phyloP scores from a whole-genome alignment of 305 asterid genomes.

The Petunia hybrid region DNA sequence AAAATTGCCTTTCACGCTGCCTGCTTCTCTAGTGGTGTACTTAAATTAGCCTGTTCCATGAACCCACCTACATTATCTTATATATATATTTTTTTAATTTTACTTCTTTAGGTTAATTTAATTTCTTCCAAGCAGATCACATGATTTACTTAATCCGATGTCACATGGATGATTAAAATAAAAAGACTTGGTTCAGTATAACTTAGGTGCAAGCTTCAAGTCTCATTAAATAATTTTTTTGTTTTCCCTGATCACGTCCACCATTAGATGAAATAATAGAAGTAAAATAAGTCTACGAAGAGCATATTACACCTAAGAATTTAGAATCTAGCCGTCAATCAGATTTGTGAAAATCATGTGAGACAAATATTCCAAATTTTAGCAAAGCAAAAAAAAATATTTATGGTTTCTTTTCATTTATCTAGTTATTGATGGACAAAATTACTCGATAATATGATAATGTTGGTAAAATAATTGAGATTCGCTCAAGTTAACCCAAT shows the following conservation, averaged over 20 bases:
- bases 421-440: not conserved
- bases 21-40: slow-evolving; percentile 9
- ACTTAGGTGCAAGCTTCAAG: not conserved
- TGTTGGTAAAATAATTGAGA: too few relatives aligned
- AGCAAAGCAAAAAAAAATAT: not conserved
- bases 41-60: not conserved
- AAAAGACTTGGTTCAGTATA: not conserved
- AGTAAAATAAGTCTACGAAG: too few relatives aligned
- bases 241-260: too few relatives aligned
- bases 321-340: not conserved
- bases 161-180: not conserved
- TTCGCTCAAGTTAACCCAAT: too few relatives aligned
- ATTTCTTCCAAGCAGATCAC: slow-evolving; percentile 8
- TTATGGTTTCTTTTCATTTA: not conserved
- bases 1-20: slow-evolving; percentile 17
- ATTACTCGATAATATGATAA: not conserved
- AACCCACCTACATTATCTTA: slow-evolving; percentile 24
- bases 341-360: too few relatives aligned
- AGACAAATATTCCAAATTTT: not conserved
- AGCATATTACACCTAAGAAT: not conserved
- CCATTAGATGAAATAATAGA: too few relatives aligned
- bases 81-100: not conserved
- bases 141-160: slow-evolving; percentile 6
- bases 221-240: not conserved
- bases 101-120: not conserved